Base-by-base conservation (phyloP, 495 filamentous ascomycete species). In the Mycothermus thermophilus region DNA sequence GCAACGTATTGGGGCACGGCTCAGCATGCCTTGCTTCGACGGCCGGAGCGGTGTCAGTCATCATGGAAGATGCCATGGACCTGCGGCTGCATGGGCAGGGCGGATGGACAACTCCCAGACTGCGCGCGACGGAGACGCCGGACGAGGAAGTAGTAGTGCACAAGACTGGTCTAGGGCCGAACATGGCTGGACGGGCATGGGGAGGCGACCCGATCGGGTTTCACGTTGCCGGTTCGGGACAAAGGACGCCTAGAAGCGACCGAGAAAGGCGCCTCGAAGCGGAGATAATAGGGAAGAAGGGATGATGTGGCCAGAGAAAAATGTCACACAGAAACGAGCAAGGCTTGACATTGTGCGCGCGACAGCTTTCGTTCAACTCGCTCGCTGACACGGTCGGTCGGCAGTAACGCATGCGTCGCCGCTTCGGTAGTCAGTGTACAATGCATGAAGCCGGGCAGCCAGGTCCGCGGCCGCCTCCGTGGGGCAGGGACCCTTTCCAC, bases 141-240 rank as follows among this genome's bases (percentile, higher is more conserved):
- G n/a, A n/a, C n/a, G n/a, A n/a, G n/a, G n/a, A n/a, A n/a, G n/a
- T n/a, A n/a, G n/a, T n/a, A n/a, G n/a, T n/a, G n/a, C n/a, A n/a
- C n/a, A n/a, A n/a, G n/a, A n/a, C n/a, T n/a, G n/a, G n/a, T n/a
- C n/a, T n/a, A n/a, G n/a, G n/a, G n/a, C n/a, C n/a, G n/a, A n/a
- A n/a, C n/a, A n/a, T n/a, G n/a, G n/a, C n/a, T n/a, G n/a, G n/a
- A n/a, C n/a, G n/a, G n/a, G n/a, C n/a, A n/a, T n/a, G n/a, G n/a
- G n/a, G n/a, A n/a, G n/a, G 33, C 37, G 26, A 36, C 37, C 29
- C 42, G 35, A 38, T 33, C 35, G 36, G 26, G 46, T 48, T 44
- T 21, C 46, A 48, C 46, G 31, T 25, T 38, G 28, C 35, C 35
- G 28, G 18, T 20, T 20, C 46, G 46, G 38, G 29, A 42, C 23